Evolutionary conservation across 306 rosid species (phyloP).

Genomic region (Vicia faba): DNA sequence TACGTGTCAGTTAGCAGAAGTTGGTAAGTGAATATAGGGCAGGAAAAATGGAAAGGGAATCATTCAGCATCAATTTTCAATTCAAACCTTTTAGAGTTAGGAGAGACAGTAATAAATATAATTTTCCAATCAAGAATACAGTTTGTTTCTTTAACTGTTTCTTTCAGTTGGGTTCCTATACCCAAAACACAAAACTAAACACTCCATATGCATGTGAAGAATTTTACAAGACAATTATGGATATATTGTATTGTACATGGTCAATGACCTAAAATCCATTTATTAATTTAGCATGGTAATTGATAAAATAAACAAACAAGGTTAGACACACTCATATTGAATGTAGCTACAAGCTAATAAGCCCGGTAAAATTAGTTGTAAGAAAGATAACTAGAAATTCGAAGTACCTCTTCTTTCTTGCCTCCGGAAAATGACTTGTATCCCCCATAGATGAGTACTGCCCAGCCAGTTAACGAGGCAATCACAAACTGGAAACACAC

Average conservation of each 20-base stretch:
- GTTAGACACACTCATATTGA: slow-evolving; percentile 11
- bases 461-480: slow-evolving; percentile 86
- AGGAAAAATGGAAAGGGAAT: not conserved
- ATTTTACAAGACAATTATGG: slow-evolving; percentile 9
- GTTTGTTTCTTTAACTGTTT: not conserved
- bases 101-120: not conserved
- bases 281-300: slow-evolving; percentile 2
- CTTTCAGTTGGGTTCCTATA: not conserved
- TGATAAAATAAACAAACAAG: slow-evolving; percentile 14
- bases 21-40: not conserved
- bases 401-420: slow-evolving; percentile 87
- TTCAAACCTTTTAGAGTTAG: not conserved
- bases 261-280: slow-evolving; percentile 9
- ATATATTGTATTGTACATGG: not conserved
- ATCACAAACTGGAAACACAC: slow-evolving; percentile 74
- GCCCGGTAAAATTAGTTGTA: not conserved
- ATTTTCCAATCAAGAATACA: not conserved
- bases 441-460: slow-evolving; percentile 56
- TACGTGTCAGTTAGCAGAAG: not conserved
- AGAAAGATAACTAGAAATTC: not conserved
- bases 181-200: slow-evolving; percentile 16
- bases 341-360: slow-evolving; percentile 9
- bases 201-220: slow-evolving; percentile 4
- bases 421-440: slow-evolving; percentile 74
- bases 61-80: not conserved